Evolutionary conservation across 164 flowering plant genomes (phyloP).

Genomic region (Tetracentron sinense): DNA sequence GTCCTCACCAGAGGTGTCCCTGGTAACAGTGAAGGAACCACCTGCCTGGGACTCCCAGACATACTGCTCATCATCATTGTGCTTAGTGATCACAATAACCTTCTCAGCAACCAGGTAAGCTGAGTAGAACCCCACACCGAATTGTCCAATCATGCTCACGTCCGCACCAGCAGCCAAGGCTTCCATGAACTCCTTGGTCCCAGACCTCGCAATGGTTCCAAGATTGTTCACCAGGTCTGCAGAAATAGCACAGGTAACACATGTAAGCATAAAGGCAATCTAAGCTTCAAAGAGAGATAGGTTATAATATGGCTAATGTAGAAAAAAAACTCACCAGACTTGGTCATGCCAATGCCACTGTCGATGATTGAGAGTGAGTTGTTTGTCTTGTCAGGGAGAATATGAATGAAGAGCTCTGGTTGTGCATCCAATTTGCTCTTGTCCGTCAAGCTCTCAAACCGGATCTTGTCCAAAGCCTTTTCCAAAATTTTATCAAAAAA

Average conservation of each 20-base stretch:
- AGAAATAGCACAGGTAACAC: background rate
- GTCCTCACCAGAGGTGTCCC: slow-evolving; percentile 32
- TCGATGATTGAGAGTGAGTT: slow-evolving; percentile 28
- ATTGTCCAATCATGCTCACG: slow-evolving; percentile 58
- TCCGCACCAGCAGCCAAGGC: slow-evolving; percentile 47
- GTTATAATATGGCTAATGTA: too few species aligned
- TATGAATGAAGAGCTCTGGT: slow-evolving; percentile 29
- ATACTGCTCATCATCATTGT: slow-evolving; percentile 51
- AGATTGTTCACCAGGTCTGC: slow-evolving; percentile 48
- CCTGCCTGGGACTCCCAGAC: slow-evolving; percentile 52
- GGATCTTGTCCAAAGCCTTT: slow-evolving; percentile 37
- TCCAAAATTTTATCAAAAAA: too few species aligned
- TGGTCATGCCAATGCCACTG: slow-evolving; percentile 32
- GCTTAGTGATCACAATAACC: slow-evolving; percentile 47
- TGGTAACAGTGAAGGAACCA: slow-evolving; percentile 42
- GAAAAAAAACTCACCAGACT: slow-evolving; percentile 20
- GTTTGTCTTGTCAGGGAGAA: slow-evolving; percentile 32
- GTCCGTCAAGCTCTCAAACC: too few species aligned
- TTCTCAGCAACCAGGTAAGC: slow-evolving; percentile 50
- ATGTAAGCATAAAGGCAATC: too few species aligned
- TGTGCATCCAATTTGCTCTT: slow-evolving; percentile 34
- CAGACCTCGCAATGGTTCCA: slow-evolving; percentile 55
- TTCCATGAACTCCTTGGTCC: slow-evolving; percentile 60
- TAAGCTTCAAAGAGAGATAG: too few species aligned
- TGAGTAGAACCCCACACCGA: slow-evolving; percentile 54